These are phyloP conservation scores for Iberis amara DNA, from an alignment of 441 rosid species.

Conservation along the genomic window DNA sequence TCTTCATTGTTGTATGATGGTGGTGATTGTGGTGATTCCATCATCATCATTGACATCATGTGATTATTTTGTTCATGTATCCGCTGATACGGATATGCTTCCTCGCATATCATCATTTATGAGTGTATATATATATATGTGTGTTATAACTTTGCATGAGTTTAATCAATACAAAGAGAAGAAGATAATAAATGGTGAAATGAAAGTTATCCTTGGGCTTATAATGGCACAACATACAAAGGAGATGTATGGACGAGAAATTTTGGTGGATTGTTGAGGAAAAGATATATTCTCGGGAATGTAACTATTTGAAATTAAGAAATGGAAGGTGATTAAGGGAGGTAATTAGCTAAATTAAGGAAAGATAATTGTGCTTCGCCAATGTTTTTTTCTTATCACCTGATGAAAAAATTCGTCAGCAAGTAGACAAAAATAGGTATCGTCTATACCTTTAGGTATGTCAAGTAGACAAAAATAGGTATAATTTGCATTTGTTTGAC, in stretches of 20 bases:
- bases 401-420: too few relatives aligned
- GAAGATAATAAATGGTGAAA: slow-evolving; percentile 1
- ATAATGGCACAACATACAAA: slow-evolving; percentile 4
- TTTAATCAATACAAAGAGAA: not conserved
- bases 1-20: slow-evolving; percentile 27
- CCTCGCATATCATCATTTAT: slow-evolving; percentile 20
- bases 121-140: not conserved
- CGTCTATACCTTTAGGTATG: too few relatives aligned
- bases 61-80: slow-evolving; percentile 15
- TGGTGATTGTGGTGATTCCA: slow-evolving; percentile 16
- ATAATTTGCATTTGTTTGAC: slow-evolving; percentile 6
- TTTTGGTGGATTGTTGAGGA: slow-evolving; percentile 3
- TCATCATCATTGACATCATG: slow-evolving; percentile 20
- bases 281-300: not conserved
- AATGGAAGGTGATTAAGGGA: too few relatives aligned
- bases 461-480: slow-evolving; percentile 16
- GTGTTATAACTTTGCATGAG: not conserved
- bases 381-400: too few relatives aligned
- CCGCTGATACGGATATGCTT: slow-evolving; percentile 20
- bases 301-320: too few relatives aligned
- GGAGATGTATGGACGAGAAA: slow-evolving; percentile 12
- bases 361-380: too few relatives aligned
- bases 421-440: too few relatives aligned
- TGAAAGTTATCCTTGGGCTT: slow-evolving; percentile 10
- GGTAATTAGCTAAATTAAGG: too few relatives aligned